Conservation (phyloP, 768 basidiomycete species). For the Leccinum imitatum region DNA sequence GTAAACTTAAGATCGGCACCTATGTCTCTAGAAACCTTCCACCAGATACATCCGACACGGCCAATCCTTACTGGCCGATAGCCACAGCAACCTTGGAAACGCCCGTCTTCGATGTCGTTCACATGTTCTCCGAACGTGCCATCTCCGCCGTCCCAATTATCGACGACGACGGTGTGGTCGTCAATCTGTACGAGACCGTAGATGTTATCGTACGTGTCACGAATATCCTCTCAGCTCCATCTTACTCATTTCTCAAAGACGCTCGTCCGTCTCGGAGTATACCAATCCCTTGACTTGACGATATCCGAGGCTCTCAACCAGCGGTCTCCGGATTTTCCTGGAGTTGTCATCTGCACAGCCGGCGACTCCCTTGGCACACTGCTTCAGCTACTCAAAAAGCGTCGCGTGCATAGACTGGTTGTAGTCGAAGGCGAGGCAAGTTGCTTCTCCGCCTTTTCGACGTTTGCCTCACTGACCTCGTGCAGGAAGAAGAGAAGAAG, state of each 20-base stretch:
- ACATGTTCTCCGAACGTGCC: slow-evolving; percentile 94
- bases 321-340: slow-evolving; percentile 92
- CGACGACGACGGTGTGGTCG: slow-evolving; percentile 87
- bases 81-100: slow-evolving; percentile 89
- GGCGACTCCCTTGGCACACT: slow-evolving; percentile 89
- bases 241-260: slow-evolving; percentile 52
- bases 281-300: slow-evolving; percentile 93
- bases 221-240: background rate
- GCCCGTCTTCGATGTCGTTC: slow-evolving; percentile 96
- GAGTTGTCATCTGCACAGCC: slow-evolving; percentile 93
- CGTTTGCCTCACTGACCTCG: background rate
- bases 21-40: slow-evolving; percentile 65
- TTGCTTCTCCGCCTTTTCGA: slow-evolving; percentile 1
- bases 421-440: slow-evolving; percentile 90
- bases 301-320: slow-evolving; percentile 90
- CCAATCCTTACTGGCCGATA: slow-evolving; percentile 84
- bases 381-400: slow-evolving; percentile 87
- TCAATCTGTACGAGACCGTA: slow-evolving; percentile 97
- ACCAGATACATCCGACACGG: slow-evolving; percentile 46
- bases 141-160: slow-evolving; percentile 98
- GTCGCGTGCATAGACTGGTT: slow-evolving; percentile 90
- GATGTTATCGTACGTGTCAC: slow-evolving; percentile 80
- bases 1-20: slow-evolving; percentile 89
- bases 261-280: slow-evolving; percentile 89
- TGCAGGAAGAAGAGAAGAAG: slow-evolving; percentile 73